Evolutionary conservation across 2,329 filamentous ascomycete species (phyloP).

Genomic region (Neofusicoccum parvum): DNA sequence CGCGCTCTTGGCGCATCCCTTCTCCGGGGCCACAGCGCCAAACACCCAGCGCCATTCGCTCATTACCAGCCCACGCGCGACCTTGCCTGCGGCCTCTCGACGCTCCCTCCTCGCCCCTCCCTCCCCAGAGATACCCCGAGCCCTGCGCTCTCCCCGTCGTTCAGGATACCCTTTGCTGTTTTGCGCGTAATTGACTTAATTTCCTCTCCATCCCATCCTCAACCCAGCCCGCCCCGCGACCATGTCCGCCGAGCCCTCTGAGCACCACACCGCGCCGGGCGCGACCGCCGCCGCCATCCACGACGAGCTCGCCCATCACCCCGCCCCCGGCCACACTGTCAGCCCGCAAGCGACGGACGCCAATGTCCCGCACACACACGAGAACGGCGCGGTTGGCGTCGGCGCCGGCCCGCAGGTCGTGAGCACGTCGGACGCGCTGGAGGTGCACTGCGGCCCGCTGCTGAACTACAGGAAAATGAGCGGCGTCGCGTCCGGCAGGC

Average conservation of each 20-base stretch:
- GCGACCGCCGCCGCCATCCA: slow-evolving; percentile 6
- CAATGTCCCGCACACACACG: background rate
- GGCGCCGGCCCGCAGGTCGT: slow-evolving; percentile 47
- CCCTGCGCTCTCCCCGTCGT: background rate
- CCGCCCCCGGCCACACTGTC: background rate
- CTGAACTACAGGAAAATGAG: slow-evolving; percentile 79
- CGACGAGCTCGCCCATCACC: background rate
- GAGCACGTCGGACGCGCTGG: slow-evolving; percentile 46
- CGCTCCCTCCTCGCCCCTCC: background rate
- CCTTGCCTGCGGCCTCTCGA: background rate
- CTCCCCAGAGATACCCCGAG: slow-evolving; percentile 5
- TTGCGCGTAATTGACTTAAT: slow-evolving; percentile 4
- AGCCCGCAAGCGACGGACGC: background rate
- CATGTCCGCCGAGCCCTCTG: slow-evolving; percentile 8
- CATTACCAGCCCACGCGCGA: background rate
- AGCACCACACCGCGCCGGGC: background rate
- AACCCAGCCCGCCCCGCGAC: background rate
- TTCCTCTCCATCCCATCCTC: background rate
- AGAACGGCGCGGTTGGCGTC: slow-evolving; percentile 33
- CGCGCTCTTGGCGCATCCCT: slow-evolving; percentile 9
- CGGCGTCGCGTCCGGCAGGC: slow-evolving; percentile 46
- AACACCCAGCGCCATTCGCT: slow-evolving; percentile 7
- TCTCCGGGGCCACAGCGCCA: background rate
- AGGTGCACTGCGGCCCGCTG: slow-evolving; percentile 72
- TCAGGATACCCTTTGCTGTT: slow-evolving; percentile 7